These are phyloP conservation scores for Aspergillus brasiliensis DNA, from an alignment of 2,329 filamentous ascomycete genomes.

Conservation along the genomic window DNA sequence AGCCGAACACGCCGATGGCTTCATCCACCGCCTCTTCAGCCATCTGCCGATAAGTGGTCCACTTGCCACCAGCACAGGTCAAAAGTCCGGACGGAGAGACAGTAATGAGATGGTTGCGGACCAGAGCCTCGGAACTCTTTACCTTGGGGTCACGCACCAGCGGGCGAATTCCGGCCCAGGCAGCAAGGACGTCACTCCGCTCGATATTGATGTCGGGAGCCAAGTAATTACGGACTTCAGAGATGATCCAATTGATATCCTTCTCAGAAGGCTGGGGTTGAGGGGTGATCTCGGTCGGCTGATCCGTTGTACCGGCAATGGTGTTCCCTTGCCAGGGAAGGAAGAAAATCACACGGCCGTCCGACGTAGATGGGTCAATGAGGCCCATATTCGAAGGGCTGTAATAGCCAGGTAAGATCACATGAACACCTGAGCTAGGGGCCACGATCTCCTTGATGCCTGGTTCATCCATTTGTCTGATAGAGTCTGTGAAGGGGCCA, in stretches of 20 bases:
- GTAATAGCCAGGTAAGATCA: conserved; percentile 85
- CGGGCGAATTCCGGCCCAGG: conserved; percentile 86
- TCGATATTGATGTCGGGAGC: conserved; percentile 83
- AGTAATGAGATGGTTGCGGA: conserved; percentile 82
- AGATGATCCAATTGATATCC: conserved; percentile 85
- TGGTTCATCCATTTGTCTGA: conserved; percentile 81
- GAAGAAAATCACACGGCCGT: conserved; percentile 91
- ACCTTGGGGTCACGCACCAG: conserved; percentile 85
- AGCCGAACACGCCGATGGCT: conserved; percentile 68
- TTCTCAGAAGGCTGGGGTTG: conserved; percentile 79
- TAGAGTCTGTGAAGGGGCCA: conserved; percentile 82
- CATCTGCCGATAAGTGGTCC: conserved; percentile 94
- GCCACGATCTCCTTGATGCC: conserved; percentile 75
- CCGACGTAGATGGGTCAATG: conserved; percentile 82
- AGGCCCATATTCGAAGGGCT: conserved; percentile 83
- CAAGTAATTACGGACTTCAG: conserved; percentile 79
- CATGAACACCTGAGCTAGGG: conserved; percentile 81
- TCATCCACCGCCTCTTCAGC: conserved; percentile 85
- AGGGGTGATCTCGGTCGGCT: conserved; percentile 69
- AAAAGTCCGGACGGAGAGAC: conserved; percentile 77
- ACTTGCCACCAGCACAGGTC: conserved; percentile 86
- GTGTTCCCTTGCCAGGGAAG: conserved; percentile 92
- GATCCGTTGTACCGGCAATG: conserved; percentile 85
- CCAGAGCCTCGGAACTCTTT: conserved; percentile 81
- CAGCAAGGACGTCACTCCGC: conserved; percentile 82